A percentile compares a stretch with the other conserved stretches of the same genome.
These are phyloP conservation scores for Camillea tinctor DNA, from an alignment of 2,329 filamentous ascomycete species.

Conservation along the genomic window DNA sequence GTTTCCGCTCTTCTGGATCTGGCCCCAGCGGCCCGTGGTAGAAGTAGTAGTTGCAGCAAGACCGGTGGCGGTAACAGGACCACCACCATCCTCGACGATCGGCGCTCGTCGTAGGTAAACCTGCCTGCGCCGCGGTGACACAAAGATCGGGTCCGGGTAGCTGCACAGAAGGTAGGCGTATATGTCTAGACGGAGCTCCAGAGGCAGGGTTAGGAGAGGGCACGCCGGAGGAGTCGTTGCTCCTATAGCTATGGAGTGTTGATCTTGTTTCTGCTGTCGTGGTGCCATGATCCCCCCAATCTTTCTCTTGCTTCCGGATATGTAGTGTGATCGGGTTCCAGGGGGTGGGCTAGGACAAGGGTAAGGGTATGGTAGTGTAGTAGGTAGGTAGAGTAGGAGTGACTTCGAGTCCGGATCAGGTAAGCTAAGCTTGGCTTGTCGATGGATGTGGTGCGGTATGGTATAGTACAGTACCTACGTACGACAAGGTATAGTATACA, in stretches of 20 bases:
- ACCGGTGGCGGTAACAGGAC: background rate
- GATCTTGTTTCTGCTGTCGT: too few relatives aligned
- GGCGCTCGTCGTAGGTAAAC: slow-evolving; percentile 2
- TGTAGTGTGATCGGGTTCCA: too few relatives aligned
- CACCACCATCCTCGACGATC: background rate
- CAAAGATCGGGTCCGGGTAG: slow-evolving; percentile 4
- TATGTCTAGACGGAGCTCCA: slow-evolving; percentile 1
- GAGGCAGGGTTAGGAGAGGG: background rate
- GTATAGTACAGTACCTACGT: background rate
- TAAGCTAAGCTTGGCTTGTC: background rate
- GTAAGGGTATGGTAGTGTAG: background rate
- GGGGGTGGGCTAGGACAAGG: too few relatives aligned
- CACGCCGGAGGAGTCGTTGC: background rate
- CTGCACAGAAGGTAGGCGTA: slow-evolving; percentile 3
- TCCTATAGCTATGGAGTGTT: too few relatives aligned
- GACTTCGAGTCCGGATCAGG: background rate
- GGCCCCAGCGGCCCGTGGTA: too few relatives aligned
- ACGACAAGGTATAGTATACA: too few relatives aligned
- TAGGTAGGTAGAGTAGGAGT: background rate
- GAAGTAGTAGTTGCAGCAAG: too few relatives aligned
- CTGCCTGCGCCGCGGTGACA: slow-evolving; percentile 4
- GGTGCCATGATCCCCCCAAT: too few relatives aligned
- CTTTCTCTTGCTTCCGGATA: too few relatives aligned
- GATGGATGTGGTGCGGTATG: background rate
- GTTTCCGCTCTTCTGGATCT: background rate